Evolutionary conservation across 257 asterid genomes (phyloP).

Genomic region (Verbascum thapsus): DNA sequence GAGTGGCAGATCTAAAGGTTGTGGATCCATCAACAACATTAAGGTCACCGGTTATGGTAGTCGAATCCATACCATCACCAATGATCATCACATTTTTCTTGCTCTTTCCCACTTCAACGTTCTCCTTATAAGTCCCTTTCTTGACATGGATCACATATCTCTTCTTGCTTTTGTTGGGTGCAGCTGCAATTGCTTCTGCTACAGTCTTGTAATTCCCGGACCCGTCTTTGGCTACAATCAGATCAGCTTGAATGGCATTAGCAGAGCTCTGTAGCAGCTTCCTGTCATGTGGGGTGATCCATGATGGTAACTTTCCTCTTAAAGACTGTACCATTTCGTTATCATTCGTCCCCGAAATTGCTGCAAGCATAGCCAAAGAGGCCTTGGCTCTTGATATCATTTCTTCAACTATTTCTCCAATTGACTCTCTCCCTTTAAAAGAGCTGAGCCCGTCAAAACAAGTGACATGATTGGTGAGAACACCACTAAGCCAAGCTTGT

Average conservation of each 20-base stretch:
- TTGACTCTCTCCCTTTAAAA: background rate
- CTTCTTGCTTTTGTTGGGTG: constrained; percentile 36
- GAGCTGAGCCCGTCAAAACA: constrained; percentile 47
- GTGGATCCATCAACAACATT: constrained; percentile 52
- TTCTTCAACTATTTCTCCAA: constrained; percentile 26
- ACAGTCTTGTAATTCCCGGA: constrained; percentile 46
- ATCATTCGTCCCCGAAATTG: background rate
- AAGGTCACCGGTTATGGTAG: constrained; percentile 47
- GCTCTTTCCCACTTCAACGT: constrained; percentile 42
- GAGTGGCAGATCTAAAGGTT: constrained; percentile 57
- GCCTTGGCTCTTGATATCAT: constrained; percentile 43
- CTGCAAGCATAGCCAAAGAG: constrained; percentile 42
- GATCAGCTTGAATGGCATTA: constrained; percentile 33
- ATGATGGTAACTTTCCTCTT: constrained; percentile 36
- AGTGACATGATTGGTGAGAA: constrained; percentile 54
- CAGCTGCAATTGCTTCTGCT: constrained; percentile 50
- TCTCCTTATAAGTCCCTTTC: constrained; percentile 54
- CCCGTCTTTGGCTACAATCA: constrained; percentile 52
- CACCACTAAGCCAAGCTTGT: constrained; percentile 53
- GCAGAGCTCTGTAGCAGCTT: constrained; percentile 36
- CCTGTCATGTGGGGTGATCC: constrained; percentile 47
- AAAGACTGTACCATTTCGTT: background rate
- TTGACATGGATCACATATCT: constrained; percentile 52
- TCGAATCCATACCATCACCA: constrained; percentile 58
- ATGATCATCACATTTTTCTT: constrained; percentile 54